Percentiles rank a stretch among this genome's conserved stretches.
phyloP scores from a whole-genome alignment of 768 basidiomycete species.

The Pleurotus giganteus region DNA sequence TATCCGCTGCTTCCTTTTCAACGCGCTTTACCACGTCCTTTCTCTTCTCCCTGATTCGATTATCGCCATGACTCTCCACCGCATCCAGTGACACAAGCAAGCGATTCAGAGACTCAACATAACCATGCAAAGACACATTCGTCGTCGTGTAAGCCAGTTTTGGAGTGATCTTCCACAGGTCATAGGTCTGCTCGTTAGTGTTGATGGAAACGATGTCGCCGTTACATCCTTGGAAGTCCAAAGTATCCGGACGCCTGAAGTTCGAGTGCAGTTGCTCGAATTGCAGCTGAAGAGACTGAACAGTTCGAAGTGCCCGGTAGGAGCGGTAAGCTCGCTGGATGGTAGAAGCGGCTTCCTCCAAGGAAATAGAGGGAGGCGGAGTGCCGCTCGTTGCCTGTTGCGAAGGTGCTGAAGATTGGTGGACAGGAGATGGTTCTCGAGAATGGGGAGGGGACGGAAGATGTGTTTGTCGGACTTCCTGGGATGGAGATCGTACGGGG shows the following conservation, averaged over 20 bases:
- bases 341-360: slow-evolving; percentile 39
- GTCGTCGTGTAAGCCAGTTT: slow-evolving; percentile 59
- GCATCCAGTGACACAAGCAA: slow-evolving; percentile 67
- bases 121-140: slow-evolving; percentile 61
- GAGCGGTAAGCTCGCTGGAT: slow-evolving; percentile 49
- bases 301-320: slow-evolving; percentile 36
- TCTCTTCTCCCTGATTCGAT: slow-evolving; percentile 47
- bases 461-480: neutral
- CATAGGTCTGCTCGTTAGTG: slow-evolving; percentile 19
- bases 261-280: slow-evolving; percentile 40
- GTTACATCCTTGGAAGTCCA: slow-evolving; percentile 44
- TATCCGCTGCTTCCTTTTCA: slow-evolving; percentile 54
- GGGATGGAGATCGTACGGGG: slow-evolving; percentile 1
- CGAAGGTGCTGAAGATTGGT: slow-evolving; percentile 4
- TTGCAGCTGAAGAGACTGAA: slow-evolving; percentile 36
- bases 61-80: slow-evolving; percentile 62
- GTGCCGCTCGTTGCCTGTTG: slow-evolving; percentile 10
- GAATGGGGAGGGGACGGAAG: slow-evolving; percentile 5
- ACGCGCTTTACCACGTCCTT: slow-evolving; percentile 53
- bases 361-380: slow-evolving; percentile 19
- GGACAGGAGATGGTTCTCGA: slow-evolving; percentile 11
- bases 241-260: slow-evolving; percentile 42
- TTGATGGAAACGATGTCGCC: slow-evolving; percentile 26
- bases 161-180: slow-evolving; percentile 17
- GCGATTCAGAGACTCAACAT: slow-evolving; percentile 60